Base-by-base conservation (phyloP, 2,329 filamentous ascomycete genomes). In the Pseudogymnoascus sp. region DNA sequence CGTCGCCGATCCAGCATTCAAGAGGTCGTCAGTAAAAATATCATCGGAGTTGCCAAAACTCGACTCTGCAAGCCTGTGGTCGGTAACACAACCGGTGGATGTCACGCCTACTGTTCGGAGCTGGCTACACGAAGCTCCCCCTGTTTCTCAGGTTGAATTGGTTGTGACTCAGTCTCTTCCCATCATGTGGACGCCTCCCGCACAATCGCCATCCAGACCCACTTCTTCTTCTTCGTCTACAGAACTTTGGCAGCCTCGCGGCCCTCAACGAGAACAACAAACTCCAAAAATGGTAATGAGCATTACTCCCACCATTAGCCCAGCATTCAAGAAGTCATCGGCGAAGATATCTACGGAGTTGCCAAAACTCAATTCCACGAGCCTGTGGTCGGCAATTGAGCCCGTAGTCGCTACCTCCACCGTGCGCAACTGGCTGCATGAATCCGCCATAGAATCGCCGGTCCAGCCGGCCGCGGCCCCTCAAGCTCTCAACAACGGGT, bases 171-270 rank as follows among this genome's bases (percentile, higher is more conserved):
- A 54, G 18, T 54, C 47, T 54, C n/a, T 54, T 54, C 28, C 47
- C 47, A 54, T 54, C 47, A 54, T 54, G 47, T 54, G 47, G 47
- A 18, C 47, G 47, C 47, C 47, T 54, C 47, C 47, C 47, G 28
- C 47, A 54, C 47, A 30, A 30, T 50, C 47, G n/a, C 28, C 8
- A 54, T 54, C 47, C 5, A 54, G 47, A 16, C 47, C 47, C 47
- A 54, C 47, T 54, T 54, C 47, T 54, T 54, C 28, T 54, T 33
- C 28, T 33, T 33, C 47, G 47, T 54, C 47, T 33, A 54, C 16
- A 54, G 47, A 33, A 2, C 47, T 54, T 18, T 54, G 47, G 47
- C 47, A 54, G 47, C 47, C 47, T 54, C 28, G 47, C 47, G 47
- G 8, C 8, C 25, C 47, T 54, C 28, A 54, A 20, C 25, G n/a